Conservation (phyloP, 345 rosid species). For the Turnera subulata region DNA sequence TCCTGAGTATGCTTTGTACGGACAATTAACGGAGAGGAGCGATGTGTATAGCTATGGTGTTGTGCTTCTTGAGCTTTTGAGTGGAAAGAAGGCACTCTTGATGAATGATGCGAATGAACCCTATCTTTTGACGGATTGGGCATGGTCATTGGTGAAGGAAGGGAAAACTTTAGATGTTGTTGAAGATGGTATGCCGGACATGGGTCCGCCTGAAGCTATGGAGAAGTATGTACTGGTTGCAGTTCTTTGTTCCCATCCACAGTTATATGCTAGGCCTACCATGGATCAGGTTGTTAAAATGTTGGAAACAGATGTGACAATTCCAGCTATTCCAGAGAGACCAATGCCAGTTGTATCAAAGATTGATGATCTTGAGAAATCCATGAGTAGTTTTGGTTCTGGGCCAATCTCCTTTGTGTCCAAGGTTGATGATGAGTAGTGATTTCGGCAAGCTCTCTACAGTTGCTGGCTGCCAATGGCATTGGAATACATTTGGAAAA, state of each 20-base stretch:
- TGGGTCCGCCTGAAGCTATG: conserved; percentile 47
- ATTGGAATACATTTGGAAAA: too few species aligned
- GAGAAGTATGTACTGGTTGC: conserved; percentile 87
- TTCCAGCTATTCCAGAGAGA: conserved; percentile 73
- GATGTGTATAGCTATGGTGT: conserved; percentile 92
- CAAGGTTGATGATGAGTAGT: too few species aligned
- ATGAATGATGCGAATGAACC: conserved; percentile 51
- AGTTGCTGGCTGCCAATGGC: too few species aligned
- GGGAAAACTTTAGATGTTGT: conserved; percentile 65
- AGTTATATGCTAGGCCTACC: conserved; percentile 78
- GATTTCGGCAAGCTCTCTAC: too few species aligned
- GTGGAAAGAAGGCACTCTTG: conserved; percentile 69
- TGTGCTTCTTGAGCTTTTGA: conserved; percentile 84
- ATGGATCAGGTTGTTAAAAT: conserved; percentile 96
- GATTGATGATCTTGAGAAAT: conserved; percentile 66
- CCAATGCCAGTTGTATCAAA: conserved; percentile 65
- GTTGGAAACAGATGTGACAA: conserved; percentile 69
- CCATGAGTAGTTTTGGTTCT: conserved; percentile 59
- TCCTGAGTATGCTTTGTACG: conserved; percentile 89
- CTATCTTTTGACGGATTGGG: conserved; percentile 75
- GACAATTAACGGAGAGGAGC: conserved; percentile 79
- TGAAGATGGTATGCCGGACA: conserved; percentile 68
- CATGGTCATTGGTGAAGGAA: conserved; percentile 74
- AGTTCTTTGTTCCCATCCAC: conserved; percentile 82
- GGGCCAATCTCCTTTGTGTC: too few species aligned